A percentile compares a stretch with the other conserved stretches of the same genome.
Conservation (phyloP, 345 rosid species). For the Anacardium occidentale region DNA sequence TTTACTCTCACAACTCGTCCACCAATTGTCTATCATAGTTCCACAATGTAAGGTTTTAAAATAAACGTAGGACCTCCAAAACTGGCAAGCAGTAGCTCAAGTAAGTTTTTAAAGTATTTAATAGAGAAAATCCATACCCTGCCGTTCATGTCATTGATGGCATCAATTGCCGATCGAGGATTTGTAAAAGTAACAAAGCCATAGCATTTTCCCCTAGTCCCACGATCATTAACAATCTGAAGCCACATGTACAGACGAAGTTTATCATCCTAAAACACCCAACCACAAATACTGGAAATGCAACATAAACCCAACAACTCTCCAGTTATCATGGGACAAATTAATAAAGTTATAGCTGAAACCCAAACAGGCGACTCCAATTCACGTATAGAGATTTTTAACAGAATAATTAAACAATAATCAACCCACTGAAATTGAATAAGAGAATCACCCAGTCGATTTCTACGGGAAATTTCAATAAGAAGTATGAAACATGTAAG, state of each 20-base stretch:
- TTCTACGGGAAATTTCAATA: neutral
- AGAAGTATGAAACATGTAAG: neutral
- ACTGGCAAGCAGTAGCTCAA: neutral
- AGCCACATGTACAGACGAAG: neutral
- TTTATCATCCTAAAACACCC: neutral
- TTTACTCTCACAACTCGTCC: conserved; percentile 79
- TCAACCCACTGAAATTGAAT: too few species aligned
- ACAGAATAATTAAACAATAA: too few species aligned
- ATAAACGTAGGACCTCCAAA: neutral
- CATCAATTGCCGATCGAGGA: conserved; percentile 75
- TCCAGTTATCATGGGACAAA: neutral
- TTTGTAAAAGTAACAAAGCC: conserved; percentile 80
- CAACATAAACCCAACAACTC: neutral
- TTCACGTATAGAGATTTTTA: too few species aligned
- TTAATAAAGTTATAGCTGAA: neutral
- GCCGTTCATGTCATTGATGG: conserved; percentile 85
- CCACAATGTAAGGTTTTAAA: conserved; percentile 23
- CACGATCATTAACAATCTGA: conserved; percentile 73
- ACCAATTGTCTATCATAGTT: conserved; percentile 54
- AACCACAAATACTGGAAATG: neutral
- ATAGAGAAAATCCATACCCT: conserved; percentile 51
- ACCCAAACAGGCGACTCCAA: neutral
- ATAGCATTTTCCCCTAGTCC: conserved; percentile 75
- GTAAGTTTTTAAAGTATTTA: neutral
- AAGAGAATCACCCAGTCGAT: too few species aligned